These are phyloP conservation scores for Aspergillus pseudotamarii DNA, from an alignment of 2,329 filamentous ascomycete species.

Conservation along the genomic window DNA sequence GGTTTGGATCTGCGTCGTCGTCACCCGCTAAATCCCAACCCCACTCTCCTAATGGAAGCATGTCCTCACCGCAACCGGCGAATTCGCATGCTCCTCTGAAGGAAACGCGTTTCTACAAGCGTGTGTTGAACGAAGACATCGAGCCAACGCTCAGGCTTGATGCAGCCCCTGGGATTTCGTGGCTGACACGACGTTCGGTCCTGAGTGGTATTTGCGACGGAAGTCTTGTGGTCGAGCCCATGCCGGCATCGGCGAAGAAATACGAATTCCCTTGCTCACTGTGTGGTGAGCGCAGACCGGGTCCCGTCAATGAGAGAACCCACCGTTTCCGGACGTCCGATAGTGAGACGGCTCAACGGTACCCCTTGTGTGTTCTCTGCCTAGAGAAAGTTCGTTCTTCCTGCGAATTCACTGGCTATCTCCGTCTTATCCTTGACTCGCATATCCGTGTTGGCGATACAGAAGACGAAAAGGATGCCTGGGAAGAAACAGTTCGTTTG, in stretches of 20 bases:
- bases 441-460: slow-evolving; percentile 83
- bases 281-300: slow-evolving; percentile 80
- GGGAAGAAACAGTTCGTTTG: slow-evolving; percentile 90
- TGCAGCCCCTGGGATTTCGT: slow-evolving; percentile 85
- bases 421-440: slow-evolving; percentile 89
- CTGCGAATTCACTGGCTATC: slow-evolving; percentile 89
- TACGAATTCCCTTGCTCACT: slow-evolving; percentile 73
- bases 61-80: slow-evolving; percentile 46
- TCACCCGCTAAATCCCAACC: slow-evolving; percentile 61
- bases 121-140: slow-evolving; percentile 83
- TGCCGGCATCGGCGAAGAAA: slow-evolving; percentile 60
- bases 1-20: slow-evolving; percentile 63
- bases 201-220: slow-evolving; percentile 82
- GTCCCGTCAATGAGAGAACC: slow-evolving; percentile 71
- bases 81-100: slow-evolving; percentile 64
- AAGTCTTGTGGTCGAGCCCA: slow-evolving; percentile 84
- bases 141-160: slow-evolving; percentile 92
- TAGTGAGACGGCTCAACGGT: slow-evolving; percentile 80
- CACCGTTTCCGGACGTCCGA: slow-evolving; percentile 91
- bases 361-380: slow-evolving; percentile 89
- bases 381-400: slow-evolving; percentile 80
- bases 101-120: slow-evolving; percentile 93
- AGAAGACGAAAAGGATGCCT: slow-evolving; percentile 82
- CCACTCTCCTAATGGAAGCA: slow-evolving; percentile 53
- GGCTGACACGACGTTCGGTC: slow-evolving; percentile 86